phyloP scores from a whole-genome alignment of 306 rosid species.

The Adenanthera pavonina region DNA sequence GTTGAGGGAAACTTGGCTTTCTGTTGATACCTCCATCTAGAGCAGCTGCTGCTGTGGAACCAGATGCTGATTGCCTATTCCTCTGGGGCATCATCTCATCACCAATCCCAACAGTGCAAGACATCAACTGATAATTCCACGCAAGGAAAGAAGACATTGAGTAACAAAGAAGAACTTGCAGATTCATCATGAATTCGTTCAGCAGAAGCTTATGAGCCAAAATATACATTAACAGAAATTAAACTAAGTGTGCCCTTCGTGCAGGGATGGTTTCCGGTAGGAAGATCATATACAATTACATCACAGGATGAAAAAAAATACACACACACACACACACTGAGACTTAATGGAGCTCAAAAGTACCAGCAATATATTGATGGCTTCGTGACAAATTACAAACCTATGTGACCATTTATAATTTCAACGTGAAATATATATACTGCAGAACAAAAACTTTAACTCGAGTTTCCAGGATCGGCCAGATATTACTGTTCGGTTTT shows the following conservation, averaged over 20 bases:
- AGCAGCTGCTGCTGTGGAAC: constrained; percentile 25
- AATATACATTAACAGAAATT: background rate
- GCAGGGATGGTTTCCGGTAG: constrained; percentile 23
- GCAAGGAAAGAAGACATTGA: background rate
- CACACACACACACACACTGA: background rate
- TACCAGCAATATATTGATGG: constrained; percentile 1
- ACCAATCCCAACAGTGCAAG: constrained; percentile 39
- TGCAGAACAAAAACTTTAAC: background rate
- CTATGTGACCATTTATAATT: background rate
- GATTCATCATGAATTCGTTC: constrained; percentile 18
- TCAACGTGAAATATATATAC: background rate
- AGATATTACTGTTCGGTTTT: background rate
- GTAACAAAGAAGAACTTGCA: constrained; percentile 11
- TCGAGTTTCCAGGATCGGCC: background rate
- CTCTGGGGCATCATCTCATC: constrained; percentile 63
- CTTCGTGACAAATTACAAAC: constrained; percentile 3
- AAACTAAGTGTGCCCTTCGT: background rate
- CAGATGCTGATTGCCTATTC: constrained; percentile 23
- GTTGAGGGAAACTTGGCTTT: constrained; percentile 28
- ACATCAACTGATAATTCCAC: constrained; percentile 51
- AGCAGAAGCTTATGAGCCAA: background rate
- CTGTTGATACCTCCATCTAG: background rate
- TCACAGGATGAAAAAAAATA: background rate
- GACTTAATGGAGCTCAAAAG: background rate
- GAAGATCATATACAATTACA: constrained; percentile 10